Conservation (phyloP, 1,139 yeast species). For the Sugiyamaella pinicola region DNA sequence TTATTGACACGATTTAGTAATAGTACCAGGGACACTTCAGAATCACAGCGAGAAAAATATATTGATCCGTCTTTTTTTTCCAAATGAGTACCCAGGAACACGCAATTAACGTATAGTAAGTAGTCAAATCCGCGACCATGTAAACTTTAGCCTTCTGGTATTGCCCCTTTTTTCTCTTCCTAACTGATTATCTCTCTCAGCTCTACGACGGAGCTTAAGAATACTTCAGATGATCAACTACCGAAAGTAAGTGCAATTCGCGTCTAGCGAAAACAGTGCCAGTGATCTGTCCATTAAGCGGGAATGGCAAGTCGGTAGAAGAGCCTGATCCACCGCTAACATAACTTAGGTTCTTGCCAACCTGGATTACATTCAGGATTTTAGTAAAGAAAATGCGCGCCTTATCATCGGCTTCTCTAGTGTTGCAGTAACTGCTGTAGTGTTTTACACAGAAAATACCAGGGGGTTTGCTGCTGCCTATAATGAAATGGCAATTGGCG, state of each 20-base stretch:
- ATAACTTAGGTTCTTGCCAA: slow-evolving; percentile 48
- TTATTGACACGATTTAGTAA: background rate
- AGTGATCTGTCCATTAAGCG: too few relatives aligned
- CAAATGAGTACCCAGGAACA: slow-evolving; percentile 30
- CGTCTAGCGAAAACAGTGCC: too few relatives aligned
- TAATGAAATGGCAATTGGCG: slow-evolving; percentile 48
- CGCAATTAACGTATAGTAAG: slow-evolving; percentile 37
- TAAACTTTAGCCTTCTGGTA: background rate
- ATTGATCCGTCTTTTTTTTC: too few relatives aligned
- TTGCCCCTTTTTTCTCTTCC: background rate
- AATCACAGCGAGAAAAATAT: background rate
- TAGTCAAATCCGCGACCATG: background rate
- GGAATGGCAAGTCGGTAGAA: too few relatives aligned
- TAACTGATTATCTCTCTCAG: slow-evolving; percentile 25
- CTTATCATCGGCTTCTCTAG: slow-evolving; percentile 69
- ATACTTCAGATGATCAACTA: slow-evolving; percentile 42
- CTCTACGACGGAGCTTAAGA: slow-evolving; percentile 39
- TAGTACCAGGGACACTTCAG: background rate
- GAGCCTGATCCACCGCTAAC: too few relatives aligned
- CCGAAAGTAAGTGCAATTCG: slow-evolving; percentile 32
- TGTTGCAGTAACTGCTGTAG: slow-evolving; percentile 64
- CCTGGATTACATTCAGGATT: slow-evolving; percentile 66
- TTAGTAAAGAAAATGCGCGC: slow-evolving; percentile 59
- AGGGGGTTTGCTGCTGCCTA: slow-evolving; percentile 49
- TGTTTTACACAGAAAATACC: slow-evolving; percentile 69